phyloP scores from a whole-genome alignment of 2,329 filamentous ascomycete species.

The Orbilia brochopaga region DNA sequence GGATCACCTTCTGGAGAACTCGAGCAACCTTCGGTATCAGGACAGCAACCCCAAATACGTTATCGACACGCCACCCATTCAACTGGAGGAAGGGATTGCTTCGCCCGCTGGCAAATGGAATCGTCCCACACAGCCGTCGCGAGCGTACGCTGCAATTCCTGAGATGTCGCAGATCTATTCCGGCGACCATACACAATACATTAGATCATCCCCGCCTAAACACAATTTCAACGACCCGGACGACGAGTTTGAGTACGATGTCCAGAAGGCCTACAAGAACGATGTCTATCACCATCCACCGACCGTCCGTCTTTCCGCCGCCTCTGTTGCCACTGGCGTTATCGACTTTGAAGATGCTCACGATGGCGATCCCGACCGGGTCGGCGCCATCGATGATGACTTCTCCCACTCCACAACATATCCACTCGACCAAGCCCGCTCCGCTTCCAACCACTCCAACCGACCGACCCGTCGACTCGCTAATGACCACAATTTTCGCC shows the following conservation, averaged over 20 bases:
- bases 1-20: constrained; percentile 37
- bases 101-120: constrained; percentile 25
- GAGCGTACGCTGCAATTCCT: constrained; percentile 38
- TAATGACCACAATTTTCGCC: constrained; percentile 42
- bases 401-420: constrained; percentile 49
- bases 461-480: constrained; percentile 34
- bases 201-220: constrained; percentile 39
- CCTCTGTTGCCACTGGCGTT: constrained; percentile 50
- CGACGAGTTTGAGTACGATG: constrained; percentile 42
- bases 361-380: constrained; percentile 49
- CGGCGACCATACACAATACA: constrained; percentile 47
- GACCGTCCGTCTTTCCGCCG: constrained; percentile 35
- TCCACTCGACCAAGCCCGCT: constrained; percentile 38
- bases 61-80: constrained; percentile 38
- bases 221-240: constrained; percentile 48
- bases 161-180: constrained; percentile 48
- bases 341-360: constrained; percentile 50
- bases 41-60: constrained; percentile 44
- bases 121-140: constrained; percentile 24
- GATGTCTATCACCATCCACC: constrained; percentile 47
- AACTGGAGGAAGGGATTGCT: constrained; percentile 40
- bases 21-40: constrained; percentile 14
- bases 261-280: constrained; percentile 47
- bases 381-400: constrained; percentile 48
- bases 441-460: constrained; percentile 47